phyloP scores from a whole-genome alignment of 495 filamentous ascomycete species.

The Daldinia caldariorum region DNA sequence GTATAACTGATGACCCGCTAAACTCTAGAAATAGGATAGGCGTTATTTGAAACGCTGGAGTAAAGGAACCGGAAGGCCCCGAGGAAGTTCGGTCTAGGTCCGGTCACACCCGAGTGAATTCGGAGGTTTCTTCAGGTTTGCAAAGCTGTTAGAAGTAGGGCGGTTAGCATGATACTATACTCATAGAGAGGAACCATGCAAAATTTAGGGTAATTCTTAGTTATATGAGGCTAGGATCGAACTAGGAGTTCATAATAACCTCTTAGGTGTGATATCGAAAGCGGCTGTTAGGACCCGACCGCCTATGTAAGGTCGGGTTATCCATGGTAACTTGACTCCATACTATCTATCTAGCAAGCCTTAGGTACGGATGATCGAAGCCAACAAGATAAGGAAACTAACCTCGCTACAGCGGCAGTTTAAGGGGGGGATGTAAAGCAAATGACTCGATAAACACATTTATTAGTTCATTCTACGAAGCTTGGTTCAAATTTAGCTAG shows the following conservation, averaged over 20 bases:
- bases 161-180: background rate
- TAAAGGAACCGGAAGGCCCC: slow-evolving; percentile 29
- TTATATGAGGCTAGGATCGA: background rate
- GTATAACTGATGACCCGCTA: slow-evolving; percentile 4
- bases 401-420: background rate
- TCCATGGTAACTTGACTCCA: background rate
- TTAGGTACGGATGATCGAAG: background rate
- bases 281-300: background rate
- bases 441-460: slow-evolving; percentile 12
- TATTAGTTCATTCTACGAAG: background rate
- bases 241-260: background rate
- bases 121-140: slow-evolving; percentile 16
- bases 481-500: slow-evolving; percentile 1
- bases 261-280: background rate
- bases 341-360: no score
- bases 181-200: slow-evolving; percentile 5
- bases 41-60: slow-evolving; percentile 19
- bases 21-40: slow-evolving; percentile 1
- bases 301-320: background rate
- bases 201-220: slow-evolving; percentile 6
- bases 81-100: slow-evolving; percentile 13
- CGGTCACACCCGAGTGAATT: background rate
- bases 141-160: background rate
- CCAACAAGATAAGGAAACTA: background rate
- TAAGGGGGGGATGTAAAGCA: background rate